These are phyloP conservation scores for Vigna unguiculata DNA, from an alignment of 306 rosid species.

Conservation along the genomic window DNA sequence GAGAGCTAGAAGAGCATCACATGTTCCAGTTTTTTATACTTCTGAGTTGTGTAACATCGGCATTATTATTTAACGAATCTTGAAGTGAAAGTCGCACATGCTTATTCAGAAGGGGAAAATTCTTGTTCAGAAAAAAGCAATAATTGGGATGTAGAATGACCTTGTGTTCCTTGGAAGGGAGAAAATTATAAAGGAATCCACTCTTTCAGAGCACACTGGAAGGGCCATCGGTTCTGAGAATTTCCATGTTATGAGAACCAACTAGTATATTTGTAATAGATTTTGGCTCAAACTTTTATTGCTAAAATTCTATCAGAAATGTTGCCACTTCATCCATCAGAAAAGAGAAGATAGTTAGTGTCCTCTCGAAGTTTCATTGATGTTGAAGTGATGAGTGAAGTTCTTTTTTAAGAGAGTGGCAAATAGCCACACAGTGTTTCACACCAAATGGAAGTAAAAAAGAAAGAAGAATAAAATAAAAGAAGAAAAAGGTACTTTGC, in stretches of 20 bases:
- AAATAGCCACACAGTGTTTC: conserved; percentile 51
- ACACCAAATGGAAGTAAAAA: conserved; percentile 57
- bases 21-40: conserved; percentile 36
- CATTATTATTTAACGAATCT: conserved; percentile 44
- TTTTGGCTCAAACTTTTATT: not conserved
- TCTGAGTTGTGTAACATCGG: conserved; percentile 44
- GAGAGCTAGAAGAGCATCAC: conserved; percentile 35
- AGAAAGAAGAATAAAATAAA: not conserved
- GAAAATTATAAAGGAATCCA: conserved; percentile 11
- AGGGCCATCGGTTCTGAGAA: not conserved
- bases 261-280: not conserved
- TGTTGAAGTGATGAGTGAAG: conserved; percentile 55
- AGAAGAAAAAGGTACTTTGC: conserved; percentile 37
- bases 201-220: conserved; percentile 14
- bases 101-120: conserved; percentile 28
- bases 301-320: conserved; percentile 18
- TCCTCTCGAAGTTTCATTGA: conserved; percentile 73
- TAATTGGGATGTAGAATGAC: conserved; percentile 32
- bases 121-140: conserved; percentile 25
- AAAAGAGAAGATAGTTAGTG: conserved; percentile 64
- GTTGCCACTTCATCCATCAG: conserved; percentile 42
- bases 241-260: not conserved
- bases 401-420: conserved; percentile 46
- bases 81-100: conserved; percentile 52
- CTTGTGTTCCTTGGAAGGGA: conserved; percentile 21